Percentiles rank a stretch among this genome's conserved stretches.
Conservation (phyloP, 2,329 filamentous ascomycete genomes). For the Stachybotrys chlorohalonatus region DNA sequence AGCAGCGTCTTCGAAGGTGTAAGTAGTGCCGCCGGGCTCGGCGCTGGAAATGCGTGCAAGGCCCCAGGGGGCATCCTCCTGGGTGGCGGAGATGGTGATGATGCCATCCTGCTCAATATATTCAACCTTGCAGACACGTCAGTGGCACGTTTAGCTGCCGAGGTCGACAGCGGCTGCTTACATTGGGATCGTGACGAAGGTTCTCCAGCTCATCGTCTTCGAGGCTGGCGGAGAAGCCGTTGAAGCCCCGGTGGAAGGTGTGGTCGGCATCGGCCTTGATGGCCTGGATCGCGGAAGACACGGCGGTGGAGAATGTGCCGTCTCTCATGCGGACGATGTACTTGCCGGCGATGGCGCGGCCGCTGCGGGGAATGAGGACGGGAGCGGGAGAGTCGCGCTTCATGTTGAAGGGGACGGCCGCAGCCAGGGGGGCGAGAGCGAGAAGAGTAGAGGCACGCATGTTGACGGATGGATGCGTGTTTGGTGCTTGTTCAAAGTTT, state of each 20-base stretch:
- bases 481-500: too few species aligned
- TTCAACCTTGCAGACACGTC: conserved; percentile 10
- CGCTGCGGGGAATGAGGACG: conserved; percentile 15
- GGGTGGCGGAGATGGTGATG: conserved; percentile 42
- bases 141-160: neutral
- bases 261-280: conserved; percentile 16
- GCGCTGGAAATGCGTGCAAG: conserved; percentile 27
- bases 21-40: conserved; percentile 15
- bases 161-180: conserved; percentile 4
- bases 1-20: conserved; percentile 26
- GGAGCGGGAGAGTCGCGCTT: conserved; percentile 18
- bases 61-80: conserved; percentile 30
- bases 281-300: conserved; percentile 10
- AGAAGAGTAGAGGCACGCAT: conserved; percentile 17
- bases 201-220: conserved; percentile 12
- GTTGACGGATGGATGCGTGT: conserved; percentile 1
- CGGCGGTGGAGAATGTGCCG: conserved; percentile 6
- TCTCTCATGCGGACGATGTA: conserved; percentile 21
- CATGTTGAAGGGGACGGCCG: conserved; percentile 10
- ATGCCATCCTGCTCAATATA: conserved; percentile 31
- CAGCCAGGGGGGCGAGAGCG: conserved; percentile 11
- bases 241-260: conserved; percentile 13
- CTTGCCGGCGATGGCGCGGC: conserved; percentile 14
- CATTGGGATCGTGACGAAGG: conserved; percentile 16
- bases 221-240: conserved; percentile 19